These are phyloP conservation scores for Rhytidiadelphus loreus DNA, from an alignment of 225 moss, liverwort and hornwort genomes.

Conservation along the genomic window DNA sequence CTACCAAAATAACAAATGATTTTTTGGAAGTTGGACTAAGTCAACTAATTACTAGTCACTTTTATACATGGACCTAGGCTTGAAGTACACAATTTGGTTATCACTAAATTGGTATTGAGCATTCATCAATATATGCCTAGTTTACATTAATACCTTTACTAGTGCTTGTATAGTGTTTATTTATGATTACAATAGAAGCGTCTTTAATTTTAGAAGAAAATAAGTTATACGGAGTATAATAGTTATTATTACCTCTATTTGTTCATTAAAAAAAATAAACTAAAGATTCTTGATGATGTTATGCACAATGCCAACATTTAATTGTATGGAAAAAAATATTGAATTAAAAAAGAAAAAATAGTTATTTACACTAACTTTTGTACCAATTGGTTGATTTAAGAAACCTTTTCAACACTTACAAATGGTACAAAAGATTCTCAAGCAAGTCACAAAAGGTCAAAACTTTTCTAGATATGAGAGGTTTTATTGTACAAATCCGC, in stretches of 20 bases:
- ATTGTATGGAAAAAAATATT: neutral
- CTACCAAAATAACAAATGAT: neutral
- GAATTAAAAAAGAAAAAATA: neutral
- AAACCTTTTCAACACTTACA: neutral
- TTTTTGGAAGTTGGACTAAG: neutral
- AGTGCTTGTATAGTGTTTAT: neutral
- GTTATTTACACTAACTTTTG: neutral
- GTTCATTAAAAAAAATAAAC: neutral
- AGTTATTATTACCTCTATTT: neutral
- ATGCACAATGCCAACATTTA: neutral
- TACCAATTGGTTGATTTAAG: neutral
- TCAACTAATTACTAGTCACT: neutral
- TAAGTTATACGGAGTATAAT: too few relatives aligned
- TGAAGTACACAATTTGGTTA: rapidly evolving
- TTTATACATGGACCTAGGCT: neutral
- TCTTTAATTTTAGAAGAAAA: neutral
- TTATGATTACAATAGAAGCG: neutral
- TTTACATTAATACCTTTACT: neutral
- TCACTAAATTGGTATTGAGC: rapidly evolving
- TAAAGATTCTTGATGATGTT: neutral
- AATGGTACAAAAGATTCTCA: neutral
- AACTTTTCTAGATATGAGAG: rapidly evolving
- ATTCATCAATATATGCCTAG: neutral
- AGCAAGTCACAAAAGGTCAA: neutral
- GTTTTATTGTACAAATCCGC: neutral